These are phyloP conservation scores for Gaultheria prostrata DNA, from an alignment of 148 eudicot species.

Conservation along the genomic window DNA sequence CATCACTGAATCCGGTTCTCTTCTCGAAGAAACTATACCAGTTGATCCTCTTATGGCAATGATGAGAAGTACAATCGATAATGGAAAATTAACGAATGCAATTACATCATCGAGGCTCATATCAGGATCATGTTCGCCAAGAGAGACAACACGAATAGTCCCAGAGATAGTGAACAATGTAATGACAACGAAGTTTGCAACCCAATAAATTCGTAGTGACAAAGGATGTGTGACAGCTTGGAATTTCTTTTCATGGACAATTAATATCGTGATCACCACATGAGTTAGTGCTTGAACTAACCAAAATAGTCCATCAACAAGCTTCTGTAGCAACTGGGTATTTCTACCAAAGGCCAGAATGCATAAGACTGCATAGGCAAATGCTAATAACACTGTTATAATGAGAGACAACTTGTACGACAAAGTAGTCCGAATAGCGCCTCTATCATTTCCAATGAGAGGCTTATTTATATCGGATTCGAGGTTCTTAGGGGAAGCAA, in stretches of 20 bases:
- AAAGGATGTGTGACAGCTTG: slow-evolving; percentile 51
- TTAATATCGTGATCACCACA: slow-evolving; percentile 40
- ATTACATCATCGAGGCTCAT: slow-evolving; percentile 51
- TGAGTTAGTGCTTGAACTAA: slow-evolving; percentile 59
- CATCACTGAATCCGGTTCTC: slow-evolving; percentile 20
- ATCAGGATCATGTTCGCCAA: slow-evolving; percentile 19
- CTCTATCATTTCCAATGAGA: slow-evolving; percentile 21
- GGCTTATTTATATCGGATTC: slow-evolving; percentile 30
- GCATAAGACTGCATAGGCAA: slow-evolving; percentile 36
- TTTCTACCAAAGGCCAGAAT: slow-evolving; percentile 34
- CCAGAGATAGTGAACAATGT: slow-evolving; percentile 51
- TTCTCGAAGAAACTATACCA: slow-evolving; percentile 36
- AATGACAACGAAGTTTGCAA: slow-evolving; percentile 38
- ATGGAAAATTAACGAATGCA: slow-evolving; percentile 36
- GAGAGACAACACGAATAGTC: slow-evolving; percentile 39
- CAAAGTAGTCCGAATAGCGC: slow-evolving; percentile 25
- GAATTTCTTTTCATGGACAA: slow-evolving; percentile 65
- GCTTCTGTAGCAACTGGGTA: slow-evolving; percentile 38
- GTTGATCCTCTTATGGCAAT: slow-evolving; percentile 57
- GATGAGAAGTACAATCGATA: slow-evolving; percentile 48
- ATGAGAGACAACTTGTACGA: slow-evolving; percentile 57
- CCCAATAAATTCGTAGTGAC: slow-evolving; percentile 60
- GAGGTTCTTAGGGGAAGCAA: slow-evolving; percentile 21
- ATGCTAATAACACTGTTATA: slow-evolving; percentile 36
- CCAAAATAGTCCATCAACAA: slow-evolving; percentile 64